Evolutionary conservation across 352 stramenopile species (phyloP), one percentile per base, ranked within the genome.

Genomic region (Pythium aquatile): DNA sequence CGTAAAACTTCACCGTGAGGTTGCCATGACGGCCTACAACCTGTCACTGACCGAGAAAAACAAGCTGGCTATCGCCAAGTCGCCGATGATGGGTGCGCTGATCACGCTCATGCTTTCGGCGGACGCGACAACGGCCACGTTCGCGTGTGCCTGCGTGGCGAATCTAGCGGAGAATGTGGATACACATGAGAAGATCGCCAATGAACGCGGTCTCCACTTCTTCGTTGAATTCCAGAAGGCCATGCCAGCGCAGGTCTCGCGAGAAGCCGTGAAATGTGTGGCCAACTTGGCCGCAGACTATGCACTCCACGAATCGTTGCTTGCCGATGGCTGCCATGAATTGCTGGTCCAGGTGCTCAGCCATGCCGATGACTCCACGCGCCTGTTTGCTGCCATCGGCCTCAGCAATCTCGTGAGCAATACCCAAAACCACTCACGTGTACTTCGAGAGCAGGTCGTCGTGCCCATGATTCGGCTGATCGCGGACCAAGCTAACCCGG

Each of bases 41-140:
- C 74, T 98, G 9, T 95, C 87, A 33, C 79, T 99, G 11, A 91
- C 97, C 32, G 95, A 99, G 72, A 81, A 89, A 14, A 98, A 98
- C 75, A 99, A 99, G 75, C 74, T 97, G 6, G 82, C 88, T 29
- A 93, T 99, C 59, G 87, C 92, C 0, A 70, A 70, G 20, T 97
- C 90, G 5, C 83, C 88, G 24, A 66, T 93, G 29, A 76, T 97
- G 68, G 73, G 76, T 4, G 77, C 82, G 26, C 70, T 98, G 35
- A 85, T 98, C 30, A 83, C 72, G 24, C 77, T 99, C 17, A 90
- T 96, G 76, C 66, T 94, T 24, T 87, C 84, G 30, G 63, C 51
- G 6, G 91, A 99, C 70, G 71, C 85, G 16, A 40, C 75, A 5
- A 89, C 85, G 0, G 78, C 86, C 5, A 77, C 61, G 17, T 93